Conservation (phyloP, 805 yeast species). For the Pichia membranifaciens region DNA sequence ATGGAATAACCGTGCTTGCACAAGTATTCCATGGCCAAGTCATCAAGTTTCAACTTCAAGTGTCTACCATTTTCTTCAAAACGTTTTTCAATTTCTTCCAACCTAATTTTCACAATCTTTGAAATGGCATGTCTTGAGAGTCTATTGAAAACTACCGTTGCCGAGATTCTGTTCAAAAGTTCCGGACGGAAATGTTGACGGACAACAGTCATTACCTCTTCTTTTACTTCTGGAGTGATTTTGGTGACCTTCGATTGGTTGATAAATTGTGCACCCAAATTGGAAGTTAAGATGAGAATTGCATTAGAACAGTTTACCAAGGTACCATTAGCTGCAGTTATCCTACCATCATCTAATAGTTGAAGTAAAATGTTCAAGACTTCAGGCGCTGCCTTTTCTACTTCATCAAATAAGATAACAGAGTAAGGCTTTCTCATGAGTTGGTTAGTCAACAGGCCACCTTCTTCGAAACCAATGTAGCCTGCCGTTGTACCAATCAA, state of each 20-base stretch:
- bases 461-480: slow-evolving; percentile 94
- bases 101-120: slow-evolving; percentile 82
- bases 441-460: slow-evolving; percentile 93
- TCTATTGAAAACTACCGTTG: slow-evolving; percentile 89
- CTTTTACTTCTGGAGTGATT: slow-evolving; percentile 63
- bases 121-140: slow-evolving; percentile 86
- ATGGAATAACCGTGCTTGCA: slow-evolving; percentile 84
- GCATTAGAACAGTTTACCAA: slow-evolving; percentile 88
- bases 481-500: slow-evolving; percentile 97
- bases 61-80: slow-evolving; percentile 80
- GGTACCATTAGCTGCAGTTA: slow-evolving; percentile 91
- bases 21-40: slow-evolving; percentile 73
- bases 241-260: slow-evolving; percentile 55
- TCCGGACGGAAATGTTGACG: slow-evolving; percentile 93
- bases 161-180: slow-evolving; percentile 91
- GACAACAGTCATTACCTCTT: slow-evolving; percentile 77
- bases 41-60: slow-evolving; percentile 65
- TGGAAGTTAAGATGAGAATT: slow-evolving; percentile 93
- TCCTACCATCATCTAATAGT: slow-evolving; percentile 92
- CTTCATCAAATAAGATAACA: slow-evolving; percentile 94
- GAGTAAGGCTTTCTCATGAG: slow-evolving; percentile 89
- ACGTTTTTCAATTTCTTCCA: slow-evolving; percentile 78
- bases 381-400: slow-evolving; percentile 98
- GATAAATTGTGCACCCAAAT: slow-evolving; percentile 90
- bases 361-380: slow-evolving; percentile 89